Base-by-base conservation (phyloP, 495 filamentous ascomycete species). In the Penicillium paxilli region DNA sequence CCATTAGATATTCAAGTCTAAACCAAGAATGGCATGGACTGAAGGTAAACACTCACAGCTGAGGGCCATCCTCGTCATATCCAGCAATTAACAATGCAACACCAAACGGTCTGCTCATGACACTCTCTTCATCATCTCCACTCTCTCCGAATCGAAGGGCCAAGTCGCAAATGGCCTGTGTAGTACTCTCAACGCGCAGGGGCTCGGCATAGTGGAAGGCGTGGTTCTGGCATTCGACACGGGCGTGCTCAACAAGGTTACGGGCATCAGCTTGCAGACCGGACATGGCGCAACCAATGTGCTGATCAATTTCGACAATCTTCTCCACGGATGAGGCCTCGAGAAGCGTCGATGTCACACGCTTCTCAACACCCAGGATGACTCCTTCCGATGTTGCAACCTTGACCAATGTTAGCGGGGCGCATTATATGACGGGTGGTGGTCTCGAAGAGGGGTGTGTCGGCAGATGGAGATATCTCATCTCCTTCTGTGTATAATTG, bases 201-300 rank as follows among this genome's bases (percentile, higher is more conserved):
- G 84, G 82, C 77, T 98, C 94, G 75, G 92, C 93, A 74, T 91
- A 98, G 83, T 98, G 87, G 82, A 98, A 98, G 49, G 86, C 82
- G 71, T 98, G 94, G 74, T 89, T 93, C 76, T 98, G 94, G 64
- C 86, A 89, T 79, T 98, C 95, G 60, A 98, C 94, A 52, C 94
- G 91, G 47, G 94, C 94, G 75, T 98, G 94, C 79, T 98, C 94
- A 50, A 98, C 86, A 84, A 98, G 92, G 69, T 86, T 89, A 44
- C 94, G 87, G 33, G 94, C 94, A 75, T 98, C 94, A 56, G 94
- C 94, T 76, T 98, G 94, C 53, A 98, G 81, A 17, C 94, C 94
- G 51, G 86, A 91, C 95, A 98, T 98, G 73, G 94, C 95, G 77
- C 94, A 98, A 46, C 94, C 94, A 62, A 98, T 96, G 79, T 98